Base-by-base conservation (phyloP, 1,139 yeast species). In the Pichia inconspicua region DNA sequence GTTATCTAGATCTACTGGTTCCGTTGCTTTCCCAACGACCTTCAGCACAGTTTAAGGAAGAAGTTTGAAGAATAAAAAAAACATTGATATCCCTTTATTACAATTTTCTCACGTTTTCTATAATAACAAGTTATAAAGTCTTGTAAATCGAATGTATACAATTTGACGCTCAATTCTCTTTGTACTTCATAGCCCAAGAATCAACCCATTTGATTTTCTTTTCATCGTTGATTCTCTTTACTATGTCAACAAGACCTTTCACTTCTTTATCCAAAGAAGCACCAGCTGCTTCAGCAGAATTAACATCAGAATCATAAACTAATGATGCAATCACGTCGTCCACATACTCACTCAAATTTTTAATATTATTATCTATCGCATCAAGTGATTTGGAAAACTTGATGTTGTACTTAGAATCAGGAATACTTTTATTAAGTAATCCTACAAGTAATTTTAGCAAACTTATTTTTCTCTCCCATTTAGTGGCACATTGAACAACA, bases 351-450 rank as follows among this genome's bases (percentile, higher is more conserved):
- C 68, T 74, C 6, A 76, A 47, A 1, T 55, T 54, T 17, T 58
- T 60, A 50, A 74, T 72, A 10, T 61, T 52, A 1, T 53, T 48
- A 55, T 69, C 62, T 17, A 77, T 64, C 17, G 53, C 48, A 55
- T 77, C 78, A 7, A 62, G 45, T 14, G 49, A 44, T 14, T 51
- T 48, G 3, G 64, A 57, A 35, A 51, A 57, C 4, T 66, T 57
- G 1, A 71, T 65, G 0, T 67, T 53, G 40, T 55, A 57, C 42
- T 53, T 52, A 22, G 53, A 63, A 12, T 58, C 61, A 12, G 78
- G 84, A 48, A 74, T 69, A 1, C 86, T 77, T 58, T 77, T 81
- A 43, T 71, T 69, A 48, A 80, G 69, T 4, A 87, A 78, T 1
- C 73, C 65, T 17, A 81, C 63, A 25, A 83, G 63, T 7, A 82